These are phyloP conservation scores for Musa troglodytarum DNA, from an alignment of 176 grass and related monocot species.

Conservation along the genomic window DNA sequence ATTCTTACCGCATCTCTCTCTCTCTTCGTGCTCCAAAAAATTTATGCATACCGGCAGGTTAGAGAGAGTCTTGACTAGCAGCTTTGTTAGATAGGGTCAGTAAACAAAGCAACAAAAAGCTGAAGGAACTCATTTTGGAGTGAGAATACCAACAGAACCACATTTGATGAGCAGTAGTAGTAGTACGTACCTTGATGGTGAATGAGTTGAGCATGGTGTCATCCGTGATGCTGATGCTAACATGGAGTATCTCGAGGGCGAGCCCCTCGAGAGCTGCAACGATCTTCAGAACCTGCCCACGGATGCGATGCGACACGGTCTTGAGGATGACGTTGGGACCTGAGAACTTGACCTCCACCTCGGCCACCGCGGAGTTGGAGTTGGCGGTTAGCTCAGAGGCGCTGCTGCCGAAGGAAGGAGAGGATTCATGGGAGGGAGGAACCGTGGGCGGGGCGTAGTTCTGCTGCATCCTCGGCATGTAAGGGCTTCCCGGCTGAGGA, in stretches of 20 bases:
- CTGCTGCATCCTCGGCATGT: conserved; percentile 29
- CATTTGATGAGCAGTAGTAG: too few relatives aligned
- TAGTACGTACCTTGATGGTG: conserved; percentile 66
- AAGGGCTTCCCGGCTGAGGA: conserved; percentile 54
- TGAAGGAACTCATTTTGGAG: too few relatives aligned
- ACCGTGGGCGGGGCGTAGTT: not conserved
- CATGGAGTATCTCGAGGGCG: conserved; percentile 66
- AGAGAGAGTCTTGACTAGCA: too few relatives aligned
- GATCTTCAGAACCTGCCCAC: conserved; percentile 61
- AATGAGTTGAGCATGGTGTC: conserved; percentile 74
- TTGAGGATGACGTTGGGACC: conserved; percentile 65
- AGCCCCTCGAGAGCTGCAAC: conserved; percentile 58
- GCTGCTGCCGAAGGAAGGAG: conserved; percentile 28
- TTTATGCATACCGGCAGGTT: too few relatives aligned
- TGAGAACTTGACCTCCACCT: conserved; percentile 71
- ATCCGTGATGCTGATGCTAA: conserved; percentile 54
- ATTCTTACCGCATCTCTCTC: too few relatives aligned
- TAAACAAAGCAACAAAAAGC: too few relatives aligned
- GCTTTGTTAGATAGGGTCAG: too few relatives aligned
- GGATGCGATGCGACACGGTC: conserved; percentile 43
- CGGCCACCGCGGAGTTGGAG: conserved; percentile 15
- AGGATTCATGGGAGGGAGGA: conserved; percentile 10
- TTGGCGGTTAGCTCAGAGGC: conserved; percentile 35
- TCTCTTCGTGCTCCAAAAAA: too few relatives aligned
- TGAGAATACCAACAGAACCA: too few relatives aligned